Base-by-base conservation (phyloP, 2,329 filamentous ascomycete genomes). In the Fonsecaea nubica region DNA sequence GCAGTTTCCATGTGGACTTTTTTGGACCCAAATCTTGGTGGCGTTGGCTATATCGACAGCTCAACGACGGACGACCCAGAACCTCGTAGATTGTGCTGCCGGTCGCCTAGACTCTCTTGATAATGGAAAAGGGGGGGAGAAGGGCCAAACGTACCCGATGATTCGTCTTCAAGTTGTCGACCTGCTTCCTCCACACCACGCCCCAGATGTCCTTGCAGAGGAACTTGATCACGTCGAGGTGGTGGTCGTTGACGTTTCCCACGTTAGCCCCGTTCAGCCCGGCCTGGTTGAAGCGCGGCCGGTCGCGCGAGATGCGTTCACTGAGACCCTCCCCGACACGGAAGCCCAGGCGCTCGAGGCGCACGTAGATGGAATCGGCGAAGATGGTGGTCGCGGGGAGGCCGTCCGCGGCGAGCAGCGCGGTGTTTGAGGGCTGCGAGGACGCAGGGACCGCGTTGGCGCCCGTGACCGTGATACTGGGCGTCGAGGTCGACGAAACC, bases 91-190 rank as follows among this genome's bases (percentile, higher is more conserved):
- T 30, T 30, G 8, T 50, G 10, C 25, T 7, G 25, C 25, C 3
- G 2, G 42, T 6, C 45, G 25, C 45, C 45, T 32, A 32, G 45
- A 50, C 45, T 30, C 45, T 30, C 18, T 50, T 30, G 30, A 32
- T 4, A 0, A 25, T 50, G 45, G 2, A 21, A 50, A 25, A 4
- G 13, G 13, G 13, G 45, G 21, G 10, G 13, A 4, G 18, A 35
- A 58, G 25, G 21, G 33, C 12, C 58, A 52, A 66, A 66, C 84
- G 18, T 81, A 92, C 90, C 74, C 95, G 85, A 77, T 99, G 95
- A 76, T 99, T 99, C 8, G 95, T 99, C 81, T 99, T 99, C 55
- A 99, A 85, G 77, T 99, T 99, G 80, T 99, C 95, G 75, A 99
- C 92, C 78, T 98, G 96, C 80, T 99, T 99, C 77, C 92, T 87